phyloP scores from a whole-genome alignment of 75 land plant genomes.

The Cunninghamia lanceolata region DNA sequence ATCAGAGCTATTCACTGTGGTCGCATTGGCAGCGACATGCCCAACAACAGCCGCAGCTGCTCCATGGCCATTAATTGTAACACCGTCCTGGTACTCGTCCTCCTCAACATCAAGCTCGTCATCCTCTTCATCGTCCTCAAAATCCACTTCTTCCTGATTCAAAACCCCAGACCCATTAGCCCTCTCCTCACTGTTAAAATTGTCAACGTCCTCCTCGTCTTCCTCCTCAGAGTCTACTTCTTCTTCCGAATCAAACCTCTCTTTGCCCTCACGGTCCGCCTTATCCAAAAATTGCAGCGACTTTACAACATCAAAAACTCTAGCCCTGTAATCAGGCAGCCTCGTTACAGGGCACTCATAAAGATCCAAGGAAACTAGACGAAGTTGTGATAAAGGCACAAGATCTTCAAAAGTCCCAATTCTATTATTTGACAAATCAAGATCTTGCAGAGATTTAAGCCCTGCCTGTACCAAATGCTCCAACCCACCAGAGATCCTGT shows the following conservation, averaged over 20 bases:
- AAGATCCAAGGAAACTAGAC: conserved; percentile 36
- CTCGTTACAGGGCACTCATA: conserved; percentile 54
- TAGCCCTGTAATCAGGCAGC: conserved; percentile 28
- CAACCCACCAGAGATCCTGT: conserved; percentile 44
- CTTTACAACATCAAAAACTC: conserved; percentile 38
- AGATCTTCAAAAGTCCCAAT: conserved; percentile 38
- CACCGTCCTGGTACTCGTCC: conserved; percentile 23
- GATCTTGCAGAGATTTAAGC: conserved; percentile 32
- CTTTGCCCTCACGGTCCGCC: conserved; percentile 35
- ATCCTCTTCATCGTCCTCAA: conserved; percentile 22
- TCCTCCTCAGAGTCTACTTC: conserved; percentile 34
- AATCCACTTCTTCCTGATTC: conserved; percentile 16
- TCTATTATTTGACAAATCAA: conserved; percentile 45
- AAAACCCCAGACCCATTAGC: conserved; percentile 7
- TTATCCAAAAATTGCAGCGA: conserved; percentile 44
- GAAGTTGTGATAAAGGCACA: conserved; percentile 32
- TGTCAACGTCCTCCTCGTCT: conserved; percentile 31
- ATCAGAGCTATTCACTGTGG: conserved; percentile 4
- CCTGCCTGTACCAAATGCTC: conserved; percentile 44
- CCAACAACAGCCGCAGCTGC: conserved; percentile 33
- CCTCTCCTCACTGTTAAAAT: conserved; percentile 26
- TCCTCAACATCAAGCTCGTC: conserved; percentile 26
- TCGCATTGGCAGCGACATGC: conserved; percentile 8
- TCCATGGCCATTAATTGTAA: conserved; percentile 22
- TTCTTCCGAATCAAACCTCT: conserved; percentile 48